Evolutionary conservation across 257 asterid genomes (phyloP).

Genomic region (Lavandula angustifolia): DNA sequence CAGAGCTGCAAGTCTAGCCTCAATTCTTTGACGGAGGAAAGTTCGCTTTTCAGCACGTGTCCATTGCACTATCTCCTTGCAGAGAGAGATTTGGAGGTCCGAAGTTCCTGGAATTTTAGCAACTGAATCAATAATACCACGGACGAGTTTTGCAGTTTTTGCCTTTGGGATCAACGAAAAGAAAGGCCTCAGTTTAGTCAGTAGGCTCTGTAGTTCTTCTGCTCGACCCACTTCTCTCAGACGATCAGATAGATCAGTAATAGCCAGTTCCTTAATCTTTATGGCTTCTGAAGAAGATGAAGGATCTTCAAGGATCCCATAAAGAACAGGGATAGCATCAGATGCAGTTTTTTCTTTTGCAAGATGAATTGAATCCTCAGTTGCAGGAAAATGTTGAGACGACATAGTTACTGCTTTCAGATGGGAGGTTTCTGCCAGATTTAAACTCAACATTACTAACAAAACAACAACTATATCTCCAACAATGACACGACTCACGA

Average conservation of each 20-base stretch:
- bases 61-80: constrained; percentile 69
- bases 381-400: constrained; percentile 43
- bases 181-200: constrained; percentile 52
- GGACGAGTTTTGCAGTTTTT: constrained; percentile 69
- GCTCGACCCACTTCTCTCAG: constrained; percentile 59
- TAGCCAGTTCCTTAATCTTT: constrained; percentile 56
- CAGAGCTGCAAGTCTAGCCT: constrained; percentile 64
- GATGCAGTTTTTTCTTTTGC: constrained; percentile 48
- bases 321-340: constrained; percentile 55
- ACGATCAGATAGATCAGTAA: constrained; percentile 53
- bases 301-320: constrained; percentile 49
- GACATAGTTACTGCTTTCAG: constrained; percentile 41
- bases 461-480: neutral
- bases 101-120: constrained; percentile 64
- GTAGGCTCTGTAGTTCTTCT: constrained; percentile 50
- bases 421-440: constrained; percentile 36
- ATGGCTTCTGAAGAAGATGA: constrained; percentile 62
- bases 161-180: constrained; percentile 68
- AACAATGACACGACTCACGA: neutral
- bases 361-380: constrained; percentile 37
- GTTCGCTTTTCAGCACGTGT: constrained; percentile 60
- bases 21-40: constrained; percentile 63
- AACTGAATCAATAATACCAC: constrained; percentile 53
- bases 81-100: constrained; percentile 59
- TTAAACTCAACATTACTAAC: constrained; percentile 8